Conservation (phyloP, 352 stramenopile genomes). For the Blastocystis sp. region DNA sequence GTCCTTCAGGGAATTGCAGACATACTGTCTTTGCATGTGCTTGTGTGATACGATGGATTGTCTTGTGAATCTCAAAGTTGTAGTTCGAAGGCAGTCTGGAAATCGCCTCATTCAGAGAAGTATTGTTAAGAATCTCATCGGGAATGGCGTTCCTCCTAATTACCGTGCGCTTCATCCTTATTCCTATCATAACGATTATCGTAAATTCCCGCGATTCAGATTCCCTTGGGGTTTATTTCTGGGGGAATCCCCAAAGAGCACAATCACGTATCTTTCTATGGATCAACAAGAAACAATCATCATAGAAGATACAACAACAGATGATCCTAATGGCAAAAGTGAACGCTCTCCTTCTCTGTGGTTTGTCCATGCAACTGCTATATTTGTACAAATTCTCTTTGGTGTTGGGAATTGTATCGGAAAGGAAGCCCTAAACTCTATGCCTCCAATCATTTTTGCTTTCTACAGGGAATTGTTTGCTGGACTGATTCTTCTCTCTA, state of each 20-base stretch:
- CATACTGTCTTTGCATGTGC: conserved; percentile 80
- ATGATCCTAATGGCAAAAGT: background rate
- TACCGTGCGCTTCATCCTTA: conserved; percentile 37
- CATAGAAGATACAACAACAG: background rate
- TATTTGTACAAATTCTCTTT: conserved; percentile 29
- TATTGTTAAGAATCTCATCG: conserved; percentile 79
- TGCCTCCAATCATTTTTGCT: conserved; percentile 57
- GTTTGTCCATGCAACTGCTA: background rate
- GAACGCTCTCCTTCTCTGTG: background rate
- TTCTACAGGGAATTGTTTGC: conserved; percentile 60
- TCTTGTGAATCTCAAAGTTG: conserved; percentile 96
- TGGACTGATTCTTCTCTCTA: conserved; percentile 38
- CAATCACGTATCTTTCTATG: background rate
- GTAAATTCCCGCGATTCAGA: background rate
- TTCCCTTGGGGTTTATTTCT: background rate
- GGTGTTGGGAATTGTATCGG: conserved; percentile 45
- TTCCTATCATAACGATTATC: background rate
- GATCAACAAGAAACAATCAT: background rate
- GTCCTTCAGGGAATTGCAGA: conserved; percentile 94
- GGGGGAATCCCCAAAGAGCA: background rate
- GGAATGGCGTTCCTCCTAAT: conserved; percentile 68
- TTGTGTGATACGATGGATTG: conserved; percentile 85
- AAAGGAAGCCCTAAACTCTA: conserved; percentile 29
- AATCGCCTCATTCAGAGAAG: conserved; percentile 80
- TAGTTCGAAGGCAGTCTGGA: conserved; percentile 88